Evolutionary conservation across 1,139 yeast genomes (phyloP), one percentile per base, ranked within the genome.

Genomic region (Taiozyma sp.): DNA sequence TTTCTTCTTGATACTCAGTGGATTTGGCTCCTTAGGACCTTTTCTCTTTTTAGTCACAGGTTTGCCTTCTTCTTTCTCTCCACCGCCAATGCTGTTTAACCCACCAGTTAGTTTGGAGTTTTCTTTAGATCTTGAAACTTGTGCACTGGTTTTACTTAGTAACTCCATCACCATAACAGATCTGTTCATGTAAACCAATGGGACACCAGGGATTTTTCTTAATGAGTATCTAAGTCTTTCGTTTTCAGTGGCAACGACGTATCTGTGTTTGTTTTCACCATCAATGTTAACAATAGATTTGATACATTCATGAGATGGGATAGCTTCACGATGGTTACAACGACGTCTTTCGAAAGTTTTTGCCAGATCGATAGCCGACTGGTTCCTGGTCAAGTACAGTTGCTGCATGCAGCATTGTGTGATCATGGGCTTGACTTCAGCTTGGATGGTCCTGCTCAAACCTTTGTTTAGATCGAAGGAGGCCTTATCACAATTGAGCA

Each of bases 131-230:
- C 70, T 69, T 43, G 88, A 82, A 37, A 76, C 79, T 48, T 71
- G 69, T 19, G 77, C 75, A 45, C 95, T 85, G 11, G 87, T 87
- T 44, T 78, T 79, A 47, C 96, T 86, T 58, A 91, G 72, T 14
- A 97, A 97, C 68, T 93, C 99, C 95, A 93, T 84, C 44, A 93
- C 84, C 93, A 93, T 88, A 24, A 95, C 99, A 1, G 96, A 82
- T 56, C 97, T 76, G 63, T 87, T 85, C 80, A 93, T 82, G 66
- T 87, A 90, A 9, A 91, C 73, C 57, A 93, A 69, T 0, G 99
- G 99, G 3, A 89, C 86, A 11, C 97, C 99, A 0, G 99, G 96
- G 16, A 90, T 75, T 35, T 72, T 72, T 57, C 98, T 77, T 56
- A 93, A 73, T 47, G 73, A 71, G 52, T 80, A 77, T 57, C 99